phyloP scores from a whole-genome alignment of 257 asterid genomes.

The Lithospermum erythrorhizon region DNA sequence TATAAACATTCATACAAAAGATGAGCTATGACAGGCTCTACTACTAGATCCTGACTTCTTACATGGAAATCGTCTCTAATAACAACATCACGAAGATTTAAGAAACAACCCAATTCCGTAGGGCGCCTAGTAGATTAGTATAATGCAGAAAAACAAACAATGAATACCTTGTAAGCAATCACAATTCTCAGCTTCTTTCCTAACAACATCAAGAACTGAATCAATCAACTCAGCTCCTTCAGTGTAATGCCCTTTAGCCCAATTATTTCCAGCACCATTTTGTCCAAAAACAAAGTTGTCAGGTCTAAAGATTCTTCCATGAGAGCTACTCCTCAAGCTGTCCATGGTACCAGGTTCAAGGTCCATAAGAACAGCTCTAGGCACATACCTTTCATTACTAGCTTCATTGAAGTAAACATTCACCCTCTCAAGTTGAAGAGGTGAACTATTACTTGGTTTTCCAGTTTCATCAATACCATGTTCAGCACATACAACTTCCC shows the following conservation, averaged over 20 bases:
- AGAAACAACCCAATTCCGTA: too few species aligned
- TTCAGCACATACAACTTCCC: slow-evolving; percentile 22
- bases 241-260: slow-evolving; percentile 25
- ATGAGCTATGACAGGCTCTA: too few species aligned
- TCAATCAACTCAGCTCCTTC: slow-evolving; percentile 69
- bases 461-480: slow-evolving; percentile 51
- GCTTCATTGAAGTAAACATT: slow-evolving; percentile 44
- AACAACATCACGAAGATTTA: too few species aligned
- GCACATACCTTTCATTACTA: slow-evolving; percentile 30
- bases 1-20: too few species aligned
- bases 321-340: slow-evolving; percentile 53
- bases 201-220: slow-evolving; percentile 19
- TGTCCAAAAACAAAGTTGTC: slow-evolving; percentile 40
- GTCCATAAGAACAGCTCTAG: slow-evolving; percentile 66
- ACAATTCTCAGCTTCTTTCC: too few species aligned
- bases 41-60: too few species aligned
- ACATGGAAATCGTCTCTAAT: too few species aligned
- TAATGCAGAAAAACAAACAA: neutral
- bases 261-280: slow-evolving; percentile 53
- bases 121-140: too few species aligned
- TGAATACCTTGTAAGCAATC: slow-evolving; percentile 59
- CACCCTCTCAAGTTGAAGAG: slow-evolving; percentile 45
- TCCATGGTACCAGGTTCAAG: slow-evolving; percentile 76
- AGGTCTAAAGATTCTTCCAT: slow-evolving; percentile 27
- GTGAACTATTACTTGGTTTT: slow-evolving; percentile 31